A percentile compares a stretch with the other conserved stretches of the same genome.
phyloP scores from a whole-genome alignment of 257 asterid genomes.

The Forsythia suspensa region DNA sequence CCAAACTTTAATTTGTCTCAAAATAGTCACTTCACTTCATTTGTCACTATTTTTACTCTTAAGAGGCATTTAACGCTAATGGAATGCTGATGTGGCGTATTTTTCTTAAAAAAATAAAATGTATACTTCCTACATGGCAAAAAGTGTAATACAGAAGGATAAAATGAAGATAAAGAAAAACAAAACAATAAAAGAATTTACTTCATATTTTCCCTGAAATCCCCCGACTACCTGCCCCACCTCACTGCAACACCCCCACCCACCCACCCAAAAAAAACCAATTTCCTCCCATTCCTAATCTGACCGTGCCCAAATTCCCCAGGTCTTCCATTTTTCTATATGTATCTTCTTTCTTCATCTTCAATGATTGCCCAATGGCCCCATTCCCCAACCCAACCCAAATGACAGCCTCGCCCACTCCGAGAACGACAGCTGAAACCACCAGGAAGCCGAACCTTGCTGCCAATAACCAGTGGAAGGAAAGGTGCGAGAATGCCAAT shows the following conservation, averaged over 20 bases:
- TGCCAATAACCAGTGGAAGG: background rate
- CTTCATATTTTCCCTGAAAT: background rate
- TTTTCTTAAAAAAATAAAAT: background rate
- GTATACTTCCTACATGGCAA: background rate
- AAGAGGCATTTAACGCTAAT: background rate
- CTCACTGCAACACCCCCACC: too few relatives aligned
- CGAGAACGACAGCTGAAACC: background rate
- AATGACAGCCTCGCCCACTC: background rate
- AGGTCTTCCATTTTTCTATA: too few relatives aligned
- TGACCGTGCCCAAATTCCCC: too few relatives aligned
- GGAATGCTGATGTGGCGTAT: background rate
- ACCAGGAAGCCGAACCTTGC: background rate
- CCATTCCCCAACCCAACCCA: too few relatives aligned
- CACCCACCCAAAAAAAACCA: too few relatives aligned
- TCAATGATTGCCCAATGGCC: too few relatives aligned
- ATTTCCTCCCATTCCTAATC: background rate
- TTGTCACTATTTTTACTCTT: background rate
- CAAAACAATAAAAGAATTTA: background rate
- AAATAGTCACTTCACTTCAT: background rate
- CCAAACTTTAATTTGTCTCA: background rate
- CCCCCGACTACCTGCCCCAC: background rate
- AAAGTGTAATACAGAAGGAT: background rate
- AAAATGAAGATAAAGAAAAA: background rate
- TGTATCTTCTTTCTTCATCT: too few relatives aligned
- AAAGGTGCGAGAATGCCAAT: background rate